Base-by-base conservation (phyloP, 2,329 filamentous ascomycete genomes). In the Colletotrichum sp. region DNA sequence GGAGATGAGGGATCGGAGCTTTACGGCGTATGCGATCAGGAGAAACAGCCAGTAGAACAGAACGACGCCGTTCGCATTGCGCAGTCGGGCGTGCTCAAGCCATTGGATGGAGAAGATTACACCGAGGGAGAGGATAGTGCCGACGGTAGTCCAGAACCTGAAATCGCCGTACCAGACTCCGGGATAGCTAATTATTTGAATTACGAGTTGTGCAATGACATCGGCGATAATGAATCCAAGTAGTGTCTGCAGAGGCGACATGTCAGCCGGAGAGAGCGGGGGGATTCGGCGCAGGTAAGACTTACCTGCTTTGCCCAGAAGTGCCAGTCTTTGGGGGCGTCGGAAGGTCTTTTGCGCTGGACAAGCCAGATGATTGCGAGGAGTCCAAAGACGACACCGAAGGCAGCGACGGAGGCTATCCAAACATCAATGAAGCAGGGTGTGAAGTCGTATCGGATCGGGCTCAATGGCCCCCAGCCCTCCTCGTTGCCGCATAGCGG, bases 361-460 rank as follows among this genome's bases (percentile, higher is more conserved):
- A 95, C 82, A 66, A 98, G 87, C 87, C 94, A 94, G 91, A 93
- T 96, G 55, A 98, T 85, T 34, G 96, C 95, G 59, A 92, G 88
- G 9, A 92, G 88, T 72, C 97, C 97, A 76, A 93, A 89, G 29
- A 98, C 69, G 29, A 98, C 87, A 18, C 96, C 96, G 85, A 93
- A 97, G 16, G 88, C 88, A 11, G 95, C 94, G 33, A 98, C 94
- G 3, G 89, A 85, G 38, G 94, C 91, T 73, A 98, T 91, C 91
- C 95, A 96, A 27, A 98, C 91, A 82, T 99, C 97, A 79, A 98
- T 92, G 82, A 99, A 99, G 87, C 97, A 99, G 54, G 97, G 96
- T 18, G 97, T 98, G 80, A 99, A 95, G 85, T 99, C 97, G 84
- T 95, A 98, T 82, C 96, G 90, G 77, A 92, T 88, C 43, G 93